Evolutionary conservation across 1,284 basidiomycete genomes (phyloP).

Genomic region (Apiotrichum gamsii): DNA sequence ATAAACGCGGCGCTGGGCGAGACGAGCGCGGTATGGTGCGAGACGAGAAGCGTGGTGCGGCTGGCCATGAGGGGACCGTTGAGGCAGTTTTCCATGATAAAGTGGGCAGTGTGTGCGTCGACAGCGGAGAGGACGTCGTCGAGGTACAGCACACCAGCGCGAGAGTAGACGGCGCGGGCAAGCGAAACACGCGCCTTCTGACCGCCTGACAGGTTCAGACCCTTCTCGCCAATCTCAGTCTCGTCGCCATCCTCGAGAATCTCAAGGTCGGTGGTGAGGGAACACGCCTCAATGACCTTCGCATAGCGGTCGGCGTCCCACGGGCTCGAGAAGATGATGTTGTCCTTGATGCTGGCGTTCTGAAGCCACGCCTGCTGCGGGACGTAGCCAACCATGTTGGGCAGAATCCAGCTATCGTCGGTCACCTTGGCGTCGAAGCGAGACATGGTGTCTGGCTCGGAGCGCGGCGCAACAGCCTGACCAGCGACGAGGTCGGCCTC

Average conservation of each 20-base stretch:
- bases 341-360: slow-evolving; percentile 89
- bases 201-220: slow-evolving; percentile 81
- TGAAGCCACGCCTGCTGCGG: slow-evolving; percentile 72
- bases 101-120: slow-evolving; percentile 78
- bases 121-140: slow-evolving; percentile 65
- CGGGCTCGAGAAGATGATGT: slow-evolving; percentile 83
- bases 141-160: slow-evolving; percentile 74
- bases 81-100: slow-evolving; percentile 73
- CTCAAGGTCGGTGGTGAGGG: slow-evolving; percentile 70
- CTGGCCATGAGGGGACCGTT: slow-evolving; percentile 73
- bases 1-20: slow-evolving; percentile 41
- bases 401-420: slow-evolving; percentile 65
- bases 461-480: slow-evolving; percentile 65
- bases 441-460: slow-evolving; percentile 70
- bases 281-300: slow-evolving; percentile 68
- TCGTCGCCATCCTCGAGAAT: slow-evolving; percentile 93
- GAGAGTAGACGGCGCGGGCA: slow-evolving; percentile 88
- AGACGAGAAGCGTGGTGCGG: slow-evolving; percentile 78
- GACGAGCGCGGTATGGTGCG: slow-evolving; percentile 59
- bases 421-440: slow-evolving; percentile 48
- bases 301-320: slow-evolving; percentile 71
- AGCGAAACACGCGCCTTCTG: slow-evolving; percentile 87
- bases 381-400: slow-evolving; percentile 72
- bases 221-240: slow-evolving; percentile 55
- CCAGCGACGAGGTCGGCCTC: slow-evolving; percentile 78